A percentile compares a stretch with the other conserved stretches of the same genome.
These are phyloP conservation scores for Aspergillus calidoustus DNA, from an alignment of 2,329 filamentous ascomycete genomes.

Conservation along the genomic window DNA sequence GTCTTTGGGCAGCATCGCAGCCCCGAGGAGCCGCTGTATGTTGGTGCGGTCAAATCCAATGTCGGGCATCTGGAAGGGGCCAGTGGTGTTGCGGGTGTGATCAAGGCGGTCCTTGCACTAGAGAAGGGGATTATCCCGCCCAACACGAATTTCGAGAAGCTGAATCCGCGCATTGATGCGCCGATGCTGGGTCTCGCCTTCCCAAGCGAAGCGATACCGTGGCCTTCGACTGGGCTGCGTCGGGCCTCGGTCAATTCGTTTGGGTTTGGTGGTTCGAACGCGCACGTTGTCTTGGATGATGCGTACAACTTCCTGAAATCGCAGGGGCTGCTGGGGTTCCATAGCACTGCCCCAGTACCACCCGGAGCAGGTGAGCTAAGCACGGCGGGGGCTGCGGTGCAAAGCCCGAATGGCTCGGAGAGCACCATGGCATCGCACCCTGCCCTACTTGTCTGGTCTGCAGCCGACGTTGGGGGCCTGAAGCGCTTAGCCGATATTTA, in stretches of 20 bases:
- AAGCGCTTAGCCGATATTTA: too few species aligned
- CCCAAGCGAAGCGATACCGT: too few species aligned
- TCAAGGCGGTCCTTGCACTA: conserved; percentile 49
- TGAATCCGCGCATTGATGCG: neutral
- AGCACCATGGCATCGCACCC: too few species aligned
- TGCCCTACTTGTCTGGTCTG: too few species aligned
- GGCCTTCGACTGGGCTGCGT: neutral
- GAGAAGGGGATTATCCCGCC: conserved; percentile 51
- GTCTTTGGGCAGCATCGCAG: neutral
- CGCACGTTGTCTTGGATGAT: conserved; percentile 3
- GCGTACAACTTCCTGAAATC: neutral
- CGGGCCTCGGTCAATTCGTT: conserved; percentile 14
- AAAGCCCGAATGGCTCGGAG: too few species aligned
- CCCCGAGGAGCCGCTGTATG: neutral
- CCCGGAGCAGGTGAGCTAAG: too few species aligned
- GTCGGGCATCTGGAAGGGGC: conserved; percentile 36
- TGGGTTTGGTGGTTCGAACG: conserved; percentile 12
- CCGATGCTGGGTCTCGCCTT: too few species aligned
- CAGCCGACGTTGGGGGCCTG: too few species aligned
- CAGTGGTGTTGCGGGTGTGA: conserved; percentile 45
- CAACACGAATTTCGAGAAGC: conserved; percentile 35
- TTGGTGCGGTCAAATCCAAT: conserved; percentile 18
- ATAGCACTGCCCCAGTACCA: too few species aligned
- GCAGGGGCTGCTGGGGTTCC: too few species aligned
- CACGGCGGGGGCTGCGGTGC: too few species aligned